Evolutionary conservation across 2,329 filamentous ascomycete species (phyloP), one percentile per base, ranked within the genome.

Genomic region (Didymella sp.): DNA sequence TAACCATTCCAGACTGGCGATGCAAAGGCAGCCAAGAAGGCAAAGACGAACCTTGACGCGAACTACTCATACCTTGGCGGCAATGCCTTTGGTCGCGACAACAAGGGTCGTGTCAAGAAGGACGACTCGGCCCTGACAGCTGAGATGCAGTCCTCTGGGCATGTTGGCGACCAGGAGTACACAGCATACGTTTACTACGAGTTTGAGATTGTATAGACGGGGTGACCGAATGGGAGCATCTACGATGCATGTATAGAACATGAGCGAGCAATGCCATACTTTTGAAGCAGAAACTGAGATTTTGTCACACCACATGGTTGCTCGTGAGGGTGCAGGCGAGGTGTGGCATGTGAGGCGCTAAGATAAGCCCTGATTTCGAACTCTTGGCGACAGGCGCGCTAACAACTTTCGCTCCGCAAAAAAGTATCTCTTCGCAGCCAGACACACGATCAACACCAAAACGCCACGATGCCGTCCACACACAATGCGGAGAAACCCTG

Each of bases 121-220:
- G 95, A 99, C 73, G 94, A 98, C 70, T 87, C 88, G 13, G 82
- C 86, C 25, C 78, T 91, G 71, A 87, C 90, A 38, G 89, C 87
- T 33, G 94, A 98, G 67, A 90, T 97, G 85, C 91, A 92, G 37
- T 88, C 89, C 3, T 89, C 88, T 4, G 89, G 81, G 0, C 79
- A 84, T 30, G 84, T 85, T 38, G 87, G 86, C 17, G 90, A 92
- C 57, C 88, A 88, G 51, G 92, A 97, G 76, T 99, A 98, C 80
- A 95, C 92, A 58, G 89, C 95, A 37, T 99, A 96, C 78, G 95
- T 98, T 73, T 97, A 93, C 81, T 99, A 98, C 79, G 91, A 96
- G 75, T 90, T 98, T 74, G 91, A 95, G 73, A 87, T 98, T 50
- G 60, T 68, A 64, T 69, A 64, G 43, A 48, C n/a, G 13, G 38